These are phyloP conservation scores for Penicillium ucsense DNA, from an alignment of 495 filamentous ascomycete species.

Conservation along the genomic window DNA sequence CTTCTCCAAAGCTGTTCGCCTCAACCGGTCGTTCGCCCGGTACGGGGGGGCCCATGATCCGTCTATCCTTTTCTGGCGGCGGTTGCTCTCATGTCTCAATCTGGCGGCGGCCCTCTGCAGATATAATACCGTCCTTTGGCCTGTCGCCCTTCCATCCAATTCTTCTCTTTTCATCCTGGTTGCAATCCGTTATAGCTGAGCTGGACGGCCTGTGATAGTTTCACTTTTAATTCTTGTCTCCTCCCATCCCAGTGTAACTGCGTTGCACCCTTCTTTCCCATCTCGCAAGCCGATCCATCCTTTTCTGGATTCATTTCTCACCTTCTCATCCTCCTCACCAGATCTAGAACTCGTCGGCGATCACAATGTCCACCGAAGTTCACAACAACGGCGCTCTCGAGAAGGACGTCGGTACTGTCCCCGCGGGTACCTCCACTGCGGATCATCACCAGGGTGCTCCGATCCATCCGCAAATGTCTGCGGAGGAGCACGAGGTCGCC, in stretches of 20 bases:
- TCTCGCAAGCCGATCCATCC: constrained; percentile 19
- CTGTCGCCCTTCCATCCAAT: constrained; percentile 3
- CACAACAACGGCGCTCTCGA: constrained; percentile 18
- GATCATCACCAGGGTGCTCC: constrained; percentile 6
- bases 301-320: constrained; percentile 1
- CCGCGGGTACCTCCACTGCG: constrained; percentile 2
- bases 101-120: neutral
- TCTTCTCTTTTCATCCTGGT: constrained; percentile 12
- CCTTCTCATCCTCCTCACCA: neutral
- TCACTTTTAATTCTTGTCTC: constrained; percentile 6
- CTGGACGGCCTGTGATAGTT: constrained; percentile 19
- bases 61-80: too few relatives aligned
- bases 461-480: constrained; percentile 28
- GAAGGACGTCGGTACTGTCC: constrained; percentile 25
- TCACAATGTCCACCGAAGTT: constrained; percentile 24
- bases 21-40: neutral
- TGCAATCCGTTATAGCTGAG: constrained; percentile 22
- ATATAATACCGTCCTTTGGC: constrained; percentile 10
- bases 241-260: constrained; percentile 13
- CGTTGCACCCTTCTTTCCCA: constrained; percentile 12
- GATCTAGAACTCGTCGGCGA: neutral
- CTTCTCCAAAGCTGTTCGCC: neutral
- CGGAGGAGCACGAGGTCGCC: constrained; percentile 39
- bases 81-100: too few relatives aligned
- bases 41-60: too few relatives aligned